Percentiles rank a stretch among this genome's conserved stretches.
Evolutionary conservation across 352 stramenopile genomes (phyloP).

Genomic region (Elongisporangium senticosum): DNA sequence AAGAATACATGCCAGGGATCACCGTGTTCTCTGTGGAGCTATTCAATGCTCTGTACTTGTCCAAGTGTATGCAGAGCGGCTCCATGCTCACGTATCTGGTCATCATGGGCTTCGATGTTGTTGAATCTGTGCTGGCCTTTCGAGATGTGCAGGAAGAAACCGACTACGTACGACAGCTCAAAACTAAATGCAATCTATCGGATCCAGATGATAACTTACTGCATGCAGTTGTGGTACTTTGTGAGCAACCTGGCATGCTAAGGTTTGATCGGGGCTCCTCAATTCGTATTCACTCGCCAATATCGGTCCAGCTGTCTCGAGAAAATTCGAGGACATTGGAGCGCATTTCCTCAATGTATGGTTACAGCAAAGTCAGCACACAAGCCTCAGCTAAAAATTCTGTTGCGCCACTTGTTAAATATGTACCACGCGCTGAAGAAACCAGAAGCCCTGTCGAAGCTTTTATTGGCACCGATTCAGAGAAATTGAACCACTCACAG

Average conservation of each 20-base stretch:
- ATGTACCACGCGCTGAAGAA: no score
- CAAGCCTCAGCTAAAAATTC: no score
- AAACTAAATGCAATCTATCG: not conserved
- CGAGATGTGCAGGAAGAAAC: not conserved
- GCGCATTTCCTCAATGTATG: not conserved
- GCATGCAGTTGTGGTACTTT: not conserved
- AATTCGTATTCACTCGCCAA: not conserved
- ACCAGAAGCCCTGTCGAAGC: no score
- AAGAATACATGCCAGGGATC: constrained; percentile 15
- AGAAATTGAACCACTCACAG: no score
- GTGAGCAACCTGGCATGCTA: not conserved
- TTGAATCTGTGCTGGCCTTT: not conserved
- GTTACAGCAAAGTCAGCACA: not conserved
- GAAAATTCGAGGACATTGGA: not conserved
- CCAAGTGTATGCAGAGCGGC: constrained; percentile 25
- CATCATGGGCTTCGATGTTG: constrained; percentile 1
- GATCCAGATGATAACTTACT: not conserved
- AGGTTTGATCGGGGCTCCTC: not conserved
- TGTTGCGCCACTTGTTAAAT: no score
- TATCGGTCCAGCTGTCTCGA: not conserved
- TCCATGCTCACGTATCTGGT: constrained; percentile 14
- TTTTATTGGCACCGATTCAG: no score
- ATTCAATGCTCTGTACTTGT: constrained; percentile 25
- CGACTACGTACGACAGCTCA: not conserved
- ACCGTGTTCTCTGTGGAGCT: constrained; percentile 21